Conservation (phyloP, 352 stramenopile genomes). For the Plasmopara viticola region DNA sequence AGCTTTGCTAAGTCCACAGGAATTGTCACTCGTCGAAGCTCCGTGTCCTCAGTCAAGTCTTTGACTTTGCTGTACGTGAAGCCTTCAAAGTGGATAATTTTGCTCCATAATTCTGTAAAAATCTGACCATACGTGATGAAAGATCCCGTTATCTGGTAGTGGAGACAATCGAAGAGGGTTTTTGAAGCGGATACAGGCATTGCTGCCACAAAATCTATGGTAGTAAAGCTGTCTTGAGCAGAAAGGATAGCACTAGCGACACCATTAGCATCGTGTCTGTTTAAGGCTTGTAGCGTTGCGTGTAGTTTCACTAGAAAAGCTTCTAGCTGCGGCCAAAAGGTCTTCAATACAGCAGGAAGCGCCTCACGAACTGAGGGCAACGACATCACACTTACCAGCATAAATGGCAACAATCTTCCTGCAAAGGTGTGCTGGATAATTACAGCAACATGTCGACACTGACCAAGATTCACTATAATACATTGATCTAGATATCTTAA, state of each 20-base stretch:
- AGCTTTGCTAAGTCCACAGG: slow-evolving; percentile 39
- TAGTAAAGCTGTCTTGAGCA: background rate
- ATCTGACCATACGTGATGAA: slow-evolving; percentile 30
- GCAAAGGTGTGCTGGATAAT: slow-evolving; percentile 54
- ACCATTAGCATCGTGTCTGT: slow-evolving; percentile 3
- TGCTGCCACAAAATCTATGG: slow-evolving; percentile 19
- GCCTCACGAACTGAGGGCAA: slow-evolving; percentile 48
- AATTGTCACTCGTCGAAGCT: slow-evolving; percentile 34
- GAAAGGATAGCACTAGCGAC: background rate
- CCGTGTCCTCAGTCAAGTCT: slow-evolving; percentile 12
- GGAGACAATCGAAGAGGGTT: slow-evolving; percentile 28
- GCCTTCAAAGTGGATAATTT: slow-evolving; percentile 18
- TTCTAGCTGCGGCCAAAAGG: slow-evolving; percentile 49
- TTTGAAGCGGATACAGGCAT: slow-evolving; percentile 23
- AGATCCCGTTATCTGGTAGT: slow-evolving; percentile 6
- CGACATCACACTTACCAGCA: slow-evolving; percentile 60
- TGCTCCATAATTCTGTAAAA: slow-evolving; percentile 36
- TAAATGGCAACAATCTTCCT: slow-evolving; percentile 70
- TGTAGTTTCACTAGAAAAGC: slow-evolving; percentile 24
- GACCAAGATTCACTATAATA: slow-evolving; percentile 11
- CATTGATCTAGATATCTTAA: slow-evolving; percentile 27
- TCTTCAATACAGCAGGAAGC: slow-evolving; percentile 30
- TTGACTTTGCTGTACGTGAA: slow-evolving; percentile 35
- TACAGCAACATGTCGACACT: slow-evolving; percentile 20
- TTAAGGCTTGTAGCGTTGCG: slow-evolving; percentile 6